Conservation (phyloP, 345 rosid genomes). For the Aquilaria sinensis region DNA sequence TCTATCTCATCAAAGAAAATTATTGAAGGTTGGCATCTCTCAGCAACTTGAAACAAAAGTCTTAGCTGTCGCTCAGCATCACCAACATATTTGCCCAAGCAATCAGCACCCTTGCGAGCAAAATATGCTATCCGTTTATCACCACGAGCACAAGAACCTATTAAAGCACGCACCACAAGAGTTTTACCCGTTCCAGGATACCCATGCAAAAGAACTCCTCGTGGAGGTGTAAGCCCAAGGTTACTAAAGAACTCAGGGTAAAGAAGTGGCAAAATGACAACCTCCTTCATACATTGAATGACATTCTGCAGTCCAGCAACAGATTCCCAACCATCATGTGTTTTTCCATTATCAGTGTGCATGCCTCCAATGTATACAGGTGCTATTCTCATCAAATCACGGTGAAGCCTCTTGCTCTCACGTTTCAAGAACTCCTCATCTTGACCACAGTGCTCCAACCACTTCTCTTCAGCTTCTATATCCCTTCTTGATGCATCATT, state of each 20-base stretch:
- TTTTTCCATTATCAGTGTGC: conserved; percentile 45
- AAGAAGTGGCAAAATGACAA: conserved; percentile 83
- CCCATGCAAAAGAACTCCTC: conserved; percentile 97
- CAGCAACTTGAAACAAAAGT: conserved; percentile 98
- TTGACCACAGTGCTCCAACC: conserved; percentile 98
- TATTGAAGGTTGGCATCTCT: conserved; percentile 91
- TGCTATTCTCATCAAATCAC: conserved; percentile 90
- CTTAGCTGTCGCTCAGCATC: conserved; percentile 99
- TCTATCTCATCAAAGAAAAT: conserved; percentile 99
- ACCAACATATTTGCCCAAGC: conserved; percentile 98
- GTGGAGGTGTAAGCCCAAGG: conserved; percentile 89
- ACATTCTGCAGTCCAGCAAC: conserved; percentile 98
- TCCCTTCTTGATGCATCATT: conserved; percentile 92
- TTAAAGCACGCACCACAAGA: conserved; percentile 87
- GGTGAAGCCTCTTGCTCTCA: conserved; percentile 89
- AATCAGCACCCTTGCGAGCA: conserved; percentile 98
- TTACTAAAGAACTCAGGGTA: conserved; percentile 94
- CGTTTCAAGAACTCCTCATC: conserved; percentile 99
- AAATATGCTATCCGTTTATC: conserved; percentile 90
- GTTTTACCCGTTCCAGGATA: conserved; percentile 99
- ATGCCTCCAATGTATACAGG: conserved; percentile 94
- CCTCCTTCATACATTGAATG: conserved; percentile 93
- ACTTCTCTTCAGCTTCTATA: conserved; percentile 94
- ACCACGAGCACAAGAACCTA: conserved; percentile 95
- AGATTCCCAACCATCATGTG: conserved; percentile 90